These are phyloP conservation scores for Mariannaea sp. DNA, from an alignment of 2,329 filamentous ascomycete genomes.

Conservation along the genomic window DNA sequence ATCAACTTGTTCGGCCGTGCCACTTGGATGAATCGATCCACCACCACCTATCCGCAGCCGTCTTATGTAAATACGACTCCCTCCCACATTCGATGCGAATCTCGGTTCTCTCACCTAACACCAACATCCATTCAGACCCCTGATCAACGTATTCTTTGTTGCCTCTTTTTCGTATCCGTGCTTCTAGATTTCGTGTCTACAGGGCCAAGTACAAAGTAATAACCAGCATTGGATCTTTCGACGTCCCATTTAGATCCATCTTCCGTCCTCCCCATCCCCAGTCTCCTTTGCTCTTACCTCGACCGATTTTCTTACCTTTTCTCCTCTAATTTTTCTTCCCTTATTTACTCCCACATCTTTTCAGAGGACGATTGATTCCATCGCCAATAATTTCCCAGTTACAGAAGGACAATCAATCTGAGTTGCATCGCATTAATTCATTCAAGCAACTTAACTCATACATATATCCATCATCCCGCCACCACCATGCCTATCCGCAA, in stretches of 20 bases:
- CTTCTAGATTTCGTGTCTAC: not conserved
- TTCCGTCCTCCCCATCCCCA: not conserved
- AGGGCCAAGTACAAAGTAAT: not conserved
- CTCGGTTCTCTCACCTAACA: conserved; percentile 8
- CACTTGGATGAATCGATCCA: conserved; percentile 14
- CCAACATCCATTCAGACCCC: conserved; percentile 22
- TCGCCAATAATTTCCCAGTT: not conserved
- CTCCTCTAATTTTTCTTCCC: not conserved
- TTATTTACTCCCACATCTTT: not conserved
- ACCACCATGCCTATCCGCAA: conserved; percentile 72
- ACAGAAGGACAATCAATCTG: not conserved
- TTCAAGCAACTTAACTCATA: not conserved
- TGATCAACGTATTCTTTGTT: conserved; percentile 1
- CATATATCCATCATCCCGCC: conserved; percentile 7
- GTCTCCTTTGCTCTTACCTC: conserved; percentile 4
- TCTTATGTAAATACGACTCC: conserved; percentile 21
- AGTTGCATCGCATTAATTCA: not conserved
- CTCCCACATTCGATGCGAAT: conserved; percentile 14
- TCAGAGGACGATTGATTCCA: not conserved
- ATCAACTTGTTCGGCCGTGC: not conserved
- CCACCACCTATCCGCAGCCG: conserved; percentile 8
- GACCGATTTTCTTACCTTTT: too few species aligned
- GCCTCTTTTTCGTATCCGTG: conserved; percentile 1
- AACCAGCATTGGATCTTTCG: not conserved
- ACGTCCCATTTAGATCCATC: not conserved